A percentile compares a stretch with the other conserved stretches of the same genome.
Conservation (phyloP, 2,329 filamentous ascomycete genomes). For the Aspergillus latus region DNA sequence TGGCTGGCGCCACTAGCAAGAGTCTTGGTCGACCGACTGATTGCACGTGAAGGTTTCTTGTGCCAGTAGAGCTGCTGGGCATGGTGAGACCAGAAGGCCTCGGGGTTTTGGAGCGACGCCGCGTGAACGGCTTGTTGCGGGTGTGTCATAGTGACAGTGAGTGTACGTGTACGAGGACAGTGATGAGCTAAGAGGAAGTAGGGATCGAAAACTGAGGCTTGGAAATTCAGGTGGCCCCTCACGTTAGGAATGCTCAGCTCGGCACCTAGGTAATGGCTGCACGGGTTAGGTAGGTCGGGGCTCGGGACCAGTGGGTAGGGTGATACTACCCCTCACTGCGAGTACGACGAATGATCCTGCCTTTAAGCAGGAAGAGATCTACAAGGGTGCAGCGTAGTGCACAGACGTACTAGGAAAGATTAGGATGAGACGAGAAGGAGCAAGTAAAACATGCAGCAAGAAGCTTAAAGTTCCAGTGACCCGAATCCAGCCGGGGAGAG, state of each 20-base stretch:
- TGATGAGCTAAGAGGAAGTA: neutral
- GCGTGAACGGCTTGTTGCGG: slow-evolving; percentile 53
- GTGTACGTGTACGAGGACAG: neutral
- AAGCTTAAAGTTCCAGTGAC: neutral
- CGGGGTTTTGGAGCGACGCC: slow-evolving; percentile 65
- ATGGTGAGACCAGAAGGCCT: slow-evolving; percentile 73
- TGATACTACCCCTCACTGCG: neutral
- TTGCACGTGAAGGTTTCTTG: slow-evolving; percentile 64
- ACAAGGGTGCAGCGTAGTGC: neutral
- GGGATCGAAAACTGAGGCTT: neutral
- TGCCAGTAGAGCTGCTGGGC: slow-evolving; percentile 79
- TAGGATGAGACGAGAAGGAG: neutral
- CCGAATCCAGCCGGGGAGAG: slow-evolving; percentile 6
- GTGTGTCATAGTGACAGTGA: slow-evolving; percentile 19
- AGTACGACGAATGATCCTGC: neutral
- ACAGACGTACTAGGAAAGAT: neutral
- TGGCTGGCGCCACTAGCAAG: slow-evolving; percentile 62
- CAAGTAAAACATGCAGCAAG: neutral
- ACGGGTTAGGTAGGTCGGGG: neutral
- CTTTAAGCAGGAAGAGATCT: neutral
- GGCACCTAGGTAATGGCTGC: slow-evolving; percentile 2
- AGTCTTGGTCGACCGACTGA: slow-evolving; percentile 62
- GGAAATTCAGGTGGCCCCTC: neutral
- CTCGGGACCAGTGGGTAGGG: neutral
- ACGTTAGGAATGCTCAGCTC: neutral